A percentile compares a stretch with the other conserved stretches of the same genome.
Evolutionary conservation across 179 eudicot species (phyloP).

Genomic region (Vitellaria paradoxa): DNA sequence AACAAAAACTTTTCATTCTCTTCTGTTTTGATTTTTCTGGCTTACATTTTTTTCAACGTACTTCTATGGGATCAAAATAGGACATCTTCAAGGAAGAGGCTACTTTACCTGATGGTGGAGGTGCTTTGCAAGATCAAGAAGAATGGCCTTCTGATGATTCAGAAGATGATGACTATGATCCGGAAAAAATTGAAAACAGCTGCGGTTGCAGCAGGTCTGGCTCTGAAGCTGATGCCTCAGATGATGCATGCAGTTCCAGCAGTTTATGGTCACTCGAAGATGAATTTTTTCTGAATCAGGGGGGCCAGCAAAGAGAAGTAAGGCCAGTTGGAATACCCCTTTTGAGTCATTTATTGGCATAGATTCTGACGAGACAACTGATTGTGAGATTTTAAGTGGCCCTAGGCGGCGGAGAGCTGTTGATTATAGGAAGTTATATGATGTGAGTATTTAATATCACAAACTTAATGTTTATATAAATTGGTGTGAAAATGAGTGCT

Average conservation of each 20-base stretch:
- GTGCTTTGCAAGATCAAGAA: conserved; percentile 37
- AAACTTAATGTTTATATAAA: background rate
- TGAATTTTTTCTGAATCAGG: conserved; percentile 46
- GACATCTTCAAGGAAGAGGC: conserved; percentile 93
- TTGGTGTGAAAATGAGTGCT: background rate
- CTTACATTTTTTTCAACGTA: background rate
- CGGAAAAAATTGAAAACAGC: conserved; percentile 45
- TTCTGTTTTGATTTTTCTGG: conserved; percentile 8
- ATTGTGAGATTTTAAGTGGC: conserved; percentile 60
- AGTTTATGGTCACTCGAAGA: conserved; percentile 66
- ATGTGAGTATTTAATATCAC: conserved; percentile 52
- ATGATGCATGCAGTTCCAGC: conserved; percentile 47
- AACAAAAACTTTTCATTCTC: conserved; percentile 14
- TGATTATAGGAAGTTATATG: conserved; percentile 72
- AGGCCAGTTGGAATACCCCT: conserved; percentile 23
- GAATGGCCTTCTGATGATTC: conserved; percentile 98
- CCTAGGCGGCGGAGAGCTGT: conserved; percentile 71
- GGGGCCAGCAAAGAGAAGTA: conserved; percentile 27
- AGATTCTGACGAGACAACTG: conserved; percentile 39
- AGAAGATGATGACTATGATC: conserved; percentile 88
- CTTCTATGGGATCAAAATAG: conserved; percentile 33
- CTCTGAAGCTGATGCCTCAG: conserved; percentile 36
- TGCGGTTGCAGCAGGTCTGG: conserved; percentile 28
- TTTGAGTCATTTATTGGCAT: conserved; percentile 23
- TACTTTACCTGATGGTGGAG: conserved; percentile 50